Percentiles rank a stretch among this genome's conserved stretches.
These are phyloP conservation scores for Ambrosia trifida DNA, from an alignment of 129 eudicot species.

Conservation along the genomic window DNA sequence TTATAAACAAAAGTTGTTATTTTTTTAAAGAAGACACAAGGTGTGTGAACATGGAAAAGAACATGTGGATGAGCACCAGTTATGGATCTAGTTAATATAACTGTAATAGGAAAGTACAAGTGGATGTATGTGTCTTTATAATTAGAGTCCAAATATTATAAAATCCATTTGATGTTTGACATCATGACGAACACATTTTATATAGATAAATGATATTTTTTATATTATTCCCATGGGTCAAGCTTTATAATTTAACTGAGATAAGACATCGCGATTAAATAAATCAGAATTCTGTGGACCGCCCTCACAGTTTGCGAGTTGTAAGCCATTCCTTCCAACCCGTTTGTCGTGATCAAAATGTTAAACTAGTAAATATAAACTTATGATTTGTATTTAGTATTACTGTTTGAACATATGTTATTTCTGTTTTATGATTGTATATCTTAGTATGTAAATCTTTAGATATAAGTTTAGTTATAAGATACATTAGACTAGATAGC, in stretches of 20 bases:
- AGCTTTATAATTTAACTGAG: not conserved
- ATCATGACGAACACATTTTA: not conserved
- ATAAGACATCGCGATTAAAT: not conserved
- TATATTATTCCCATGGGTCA: not conserved
- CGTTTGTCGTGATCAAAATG: no score
- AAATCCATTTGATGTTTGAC: not conserved
- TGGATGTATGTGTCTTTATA: constrained; percentile 9
- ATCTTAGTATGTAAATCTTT: no score
- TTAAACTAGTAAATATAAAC: no score
- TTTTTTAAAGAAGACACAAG: not conserved
- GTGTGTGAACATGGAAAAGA: constrained; percentile 15
- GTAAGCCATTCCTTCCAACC: no score
- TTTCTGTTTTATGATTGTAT: no score
- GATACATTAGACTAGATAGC: no score
- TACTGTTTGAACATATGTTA: no score
- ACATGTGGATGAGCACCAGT: constrained; percentile 26
- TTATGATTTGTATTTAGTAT: no score
- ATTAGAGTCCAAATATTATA: not conserved
- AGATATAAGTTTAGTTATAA: no score
- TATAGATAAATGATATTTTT: not conserved
- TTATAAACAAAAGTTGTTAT: constrained; percentile 14
- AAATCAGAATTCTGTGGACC: no score
- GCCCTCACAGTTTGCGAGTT: no score
- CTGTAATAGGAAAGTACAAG: constrained; percentile 11
- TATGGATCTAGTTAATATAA: constrained; percentile 23